Evolutionary conservation across 2,329 filamentous ascomycete species (phyloP), one percentile per base, ranked within the genome.

Genomic region (Bipolaris sorokiniana): DNA sequence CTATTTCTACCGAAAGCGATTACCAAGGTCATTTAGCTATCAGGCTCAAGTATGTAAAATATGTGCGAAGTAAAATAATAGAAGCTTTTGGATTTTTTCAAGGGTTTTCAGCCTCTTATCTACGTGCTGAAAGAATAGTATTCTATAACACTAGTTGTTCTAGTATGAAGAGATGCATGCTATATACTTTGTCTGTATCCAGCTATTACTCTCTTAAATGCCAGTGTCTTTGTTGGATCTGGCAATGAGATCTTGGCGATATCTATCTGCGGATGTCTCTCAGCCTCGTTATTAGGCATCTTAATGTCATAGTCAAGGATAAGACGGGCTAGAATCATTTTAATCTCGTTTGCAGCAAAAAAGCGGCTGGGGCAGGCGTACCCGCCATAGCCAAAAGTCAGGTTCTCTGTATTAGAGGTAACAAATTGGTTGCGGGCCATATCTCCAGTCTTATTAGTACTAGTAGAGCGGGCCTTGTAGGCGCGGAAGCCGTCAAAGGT

Each of bases 321-420:
- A 23, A 69, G 42, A n/a, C 68, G 59, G n/a, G 68, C 67, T 2
- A 76, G 33, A 15, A 74, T 67, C 58, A 74, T 69, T 58, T 76
- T 76, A 46, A 76, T 73, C 53, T 75, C 71, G 31, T 69, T 70
- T 5, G 63, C 53, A 1, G 73, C 72, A 18, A 75, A 75, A 58
- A 74, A 74, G 7, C 73, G 60, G 1, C 73, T 72, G 4, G 72
- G 71, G 33, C 73, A 76, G 0, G 70, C 68, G 51, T 75, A 71
- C 2, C 62, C 51, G 3, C 73, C 73, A 41, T 74, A 72, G 0
- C 73, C 73, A 50, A 71, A 76, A 4, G 34, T 37, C 5, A 74
- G 53, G 13, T 64, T 69, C 11, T 62, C 54, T 23, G 68, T 63
- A 40, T 69, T 72, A 11, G 62, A 65, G 1, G 63, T 70, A 38